These are phyloP conservation scores for Inosperma sp. DNA, from an alignment of 768 basidiomycete species.

Conservation along the genomic window DNA sequence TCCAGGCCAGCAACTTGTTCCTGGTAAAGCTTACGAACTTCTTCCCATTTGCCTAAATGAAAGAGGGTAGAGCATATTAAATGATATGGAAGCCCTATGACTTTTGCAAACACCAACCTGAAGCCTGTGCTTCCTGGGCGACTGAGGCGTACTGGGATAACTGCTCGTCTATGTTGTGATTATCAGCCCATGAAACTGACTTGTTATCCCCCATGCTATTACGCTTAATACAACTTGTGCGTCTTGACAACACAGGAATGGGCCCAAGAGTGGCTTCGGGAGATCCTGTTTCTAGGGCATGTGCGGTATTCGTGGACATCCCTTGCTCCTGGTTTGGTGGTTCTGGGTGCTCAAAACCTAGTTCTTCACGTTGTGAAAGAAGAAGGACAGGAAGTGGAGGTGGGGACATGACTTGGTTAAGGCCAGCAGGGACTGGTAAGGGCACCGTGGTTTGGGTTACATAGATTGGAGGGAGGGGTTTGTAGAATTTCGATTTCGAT, in stretches of 20 bases:
- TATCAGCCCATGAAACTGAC: constrained; percentile 74
- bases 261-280: constrained; percentile 12
- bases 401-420: constrained; percentile 32
- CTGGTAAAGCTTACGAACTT: constrained; percentile 51
- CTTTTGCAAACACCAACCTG: constrained; percentile 27
- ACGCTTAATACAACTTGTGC: constrained; percentile 64
- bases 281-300: constrained; percentile 1
- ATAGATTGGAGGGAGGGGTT: constrained; percentile 15
- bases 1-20: constrained; percentile 61
- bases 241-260: constrained; percentile 22
- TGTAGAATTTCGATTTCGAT: constrained; percentile 16
- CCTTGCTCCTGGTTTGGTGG: too few relatives aligned
- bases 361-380: constrained; percentile 31
- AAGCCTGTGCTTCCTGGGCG: constrained; percentile 36
- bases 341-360: constrained; percentile 26
- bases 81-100: too few relatives aligned
- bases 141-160: constrained; percentile 44
- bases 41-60: constrained; percentile 54
- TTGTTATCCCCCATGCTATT: constrained; percentile 50
- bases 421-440: constrained; percentile 19
- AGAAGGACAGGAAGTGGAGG: constrained; percentile 40
- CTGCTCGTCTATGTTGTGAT: constrained; percentile 54
- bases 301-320: too few relatives aligned
- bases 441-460: constrained; percentile 18
- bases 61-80: neutral